Conservation (phyloP, 2,329 filamentous ascomycete species). For the Phialocephala sp. region DNA sequence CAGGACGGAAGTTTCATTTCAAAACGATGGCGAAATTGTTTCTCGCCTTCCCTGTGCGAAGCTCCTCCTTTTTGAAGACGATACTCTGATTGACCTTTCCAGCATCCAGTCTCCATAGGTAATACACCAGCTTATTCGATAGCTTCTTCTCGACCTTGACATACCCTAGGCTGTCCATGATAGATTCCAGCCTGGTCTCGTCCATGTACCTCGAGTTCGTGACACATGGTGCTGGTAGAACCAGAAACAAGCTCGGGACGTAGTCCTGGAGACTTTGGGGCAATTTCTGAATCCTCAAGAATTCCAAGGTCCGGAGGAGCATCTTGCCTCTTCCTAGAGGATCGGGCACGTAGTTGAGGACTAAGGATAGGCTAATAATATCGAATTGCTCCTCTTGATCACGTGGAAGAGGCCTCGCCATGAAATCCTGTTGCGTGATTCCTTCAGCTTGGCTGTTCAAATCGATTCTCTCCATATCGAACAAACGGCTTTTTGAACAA, state of each 20-base stretch:
- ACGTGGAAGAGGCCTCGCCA: conserved; percentile 78
- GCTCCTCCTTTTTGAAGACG: conserved; percentile 72
- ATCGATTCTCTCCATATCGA: conserved; percentile 85
- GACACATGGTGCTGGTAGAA: conserved; percentile 86
- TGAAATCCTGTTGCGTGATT: conserved; percentile 92
- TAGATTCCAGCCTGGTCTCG: conserved; percentile 67
- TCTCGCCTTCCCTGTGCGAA: conserved; percentile 74
- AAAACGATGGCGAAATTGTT: conserved; percentile 93
- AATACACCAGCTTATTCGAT: conserved; percentile 86
- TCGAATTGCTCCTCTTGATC: conserved; percentile 73
- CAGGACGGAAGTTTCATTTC: conserved; percentile 38
- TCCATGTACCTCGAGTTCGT: conserved; percentile 90
- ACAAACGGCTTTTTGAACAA: conserved; percentile 73
- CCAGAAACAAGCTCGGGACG: conserved; percentile 82
- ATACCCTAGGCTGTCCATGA: conserved; percentile 83
- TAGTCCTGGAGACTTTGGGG: conserved; percentile 38
- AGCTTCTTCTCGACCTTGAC: conserved; percentile 67
- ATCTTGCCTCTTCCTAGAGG: conserved; percentile 79
- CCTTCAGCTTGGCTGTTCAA: conserved; percentile 82
- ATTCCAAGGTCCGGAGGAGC: conserved; percentile 76
- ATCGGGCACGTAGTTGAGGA: conserved; percentile 92
- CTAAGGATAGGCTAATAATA: conserved; percentile 87
- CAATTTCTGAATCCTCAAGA: conserved; percentile 57
- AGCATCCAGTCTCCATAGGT: conserved; percentile 69
- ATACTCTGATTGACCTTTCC: conserved; percentile 34